phyloP scores from a whole-genome alignment of 192 early-diverging fungal genomes.

The Rhizoclosmatium sp. region DNA sequence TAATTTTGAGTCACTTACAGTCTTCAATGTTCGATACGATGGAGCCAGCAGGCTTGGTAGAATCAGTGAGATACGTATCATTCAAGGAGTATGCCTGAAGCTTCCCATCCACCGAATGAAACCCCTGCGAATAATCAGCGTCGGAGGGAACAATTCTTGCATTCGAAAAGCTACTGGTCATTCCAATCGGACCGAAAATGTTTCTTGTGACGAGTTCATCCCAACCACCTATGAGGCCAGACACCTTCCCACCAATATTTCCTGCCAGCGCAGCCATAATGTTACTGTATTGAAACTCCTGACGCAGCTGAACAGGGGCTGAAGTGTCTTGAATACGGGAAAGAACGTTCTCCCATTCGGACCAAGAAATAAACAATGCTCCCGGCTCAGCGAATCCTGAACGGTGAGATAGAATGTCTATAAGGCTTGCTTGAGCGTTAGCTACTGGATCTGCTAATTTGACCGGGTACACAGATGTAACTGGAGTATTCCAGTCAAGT shows the following conservation, averaged over 20 bases:
- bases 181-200: constrained; percentile 23
- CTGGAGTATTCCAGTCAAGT: constrained; percentile 21
- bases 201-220: neutral
- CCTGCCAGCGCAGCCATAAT: constrained; percentile 34
- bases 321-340: constrained; percentile 9
- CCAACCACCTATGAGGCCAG: neutral
- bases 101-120: neutral
- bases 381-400: neutral
- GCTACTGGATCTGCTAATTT: constrained; percentile 20
- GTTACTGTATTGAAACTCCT: constrained; percentile 31
- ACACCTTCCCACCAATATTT: constrained; percentile 4
- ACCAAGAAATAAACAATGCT: neutral
- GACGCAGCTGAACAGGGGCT: constrained; percentile 25
- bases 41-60: neutral
- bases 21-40: neutral
- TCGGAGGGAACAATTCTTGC: neutral
- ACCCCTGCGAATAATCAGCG: neutral
- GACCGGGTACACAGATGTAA: constrained; percentile 14
- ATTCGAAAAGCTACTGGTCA: constrained; percentile 4
- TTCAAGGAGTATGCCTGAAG: neutral
- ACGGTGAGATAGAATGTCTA: constrained; percentile 34
- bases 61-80: neutral
- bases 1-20: neutral
- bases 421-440: neutral
- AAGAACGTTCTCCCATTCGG: neutral